A percentile compares a stretch with the other conserved stretches of the same genome.
phyloP scores from a whole-genome alignment of 2,329 filamentous ascomycete genomes.

The Paraconiothyrium sp. region DNA sequence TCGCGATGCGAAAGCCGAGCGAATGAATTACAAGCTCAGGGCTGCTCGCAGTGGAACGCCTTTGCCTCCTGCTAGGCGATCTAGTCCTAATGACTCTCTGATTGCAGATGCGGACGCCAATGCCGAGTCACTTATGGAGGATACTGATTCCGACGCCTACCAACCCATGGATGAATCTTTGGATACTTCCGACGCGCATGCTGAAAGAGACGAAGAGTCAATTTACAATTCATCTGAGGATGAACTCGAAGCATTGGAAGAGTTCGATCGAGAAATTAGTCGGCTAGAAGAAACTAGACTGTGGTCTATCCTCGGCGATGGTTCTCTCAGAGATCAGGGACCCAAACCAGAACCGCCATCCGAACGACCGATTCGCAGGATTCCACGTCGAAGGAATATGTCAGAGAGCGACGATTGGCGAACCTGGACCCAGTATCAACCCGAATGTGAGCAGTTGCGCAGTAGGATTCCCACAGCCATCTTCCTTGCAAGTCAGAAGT shows the following conservation, averaged over 20 bases:
- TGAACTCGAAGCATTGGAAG: conserved; percentile 43
- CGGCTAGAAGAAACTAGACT: conserved; percentile 57
- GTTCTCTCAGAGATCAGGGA: conserved; percentile 29
- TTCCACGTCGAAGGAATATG: conserved; percentile 34
- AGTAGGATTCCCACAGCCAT: conserved; percentile 26
- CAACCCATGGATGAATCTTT: conserved; percentile 2
- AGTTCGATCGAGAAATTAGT: conserved; percentile 58
- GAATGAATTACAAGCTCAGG: conserved; percentile 29
- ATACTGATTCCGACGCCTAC: conserved; percentile 11
- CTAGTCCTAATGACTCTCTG: conserved; percentile 22
- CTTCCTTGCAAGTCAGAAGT: conserved; percentile 34
- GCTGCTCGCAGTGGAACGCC: conserved; percentile 41
- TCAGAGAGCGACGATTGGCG: conserved; percentile 60
- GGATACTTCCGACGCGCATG: conserved; percentile 1
- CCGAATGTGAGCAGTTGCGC: conserved; percentile 59
- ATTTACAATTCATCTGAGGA: conserved; percentile 5
- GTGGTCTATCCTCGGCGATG: conserved; percentile 54
- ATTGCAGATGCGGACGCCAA: conserved; percentile 13
- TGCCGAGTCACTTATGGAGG: conserved; percentile 7
- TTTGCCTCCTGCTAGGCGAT: conserved; percentile 30
- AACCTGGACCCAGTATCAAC: conserved; percentile 55
- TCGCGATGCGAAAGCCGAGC: conserved; percentile 24
- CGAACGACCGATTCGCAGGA: conserved; percentile 32
- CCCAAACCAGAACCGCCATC: conserved; percentile 29
- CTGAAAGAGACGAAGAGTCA: background rate